These are phyloP conservation scores for Drechslerella dactyloides DNA, from an alignment of 2,329 filamentous ascomycete genomes.

Conservation along the genomic window DNA sequence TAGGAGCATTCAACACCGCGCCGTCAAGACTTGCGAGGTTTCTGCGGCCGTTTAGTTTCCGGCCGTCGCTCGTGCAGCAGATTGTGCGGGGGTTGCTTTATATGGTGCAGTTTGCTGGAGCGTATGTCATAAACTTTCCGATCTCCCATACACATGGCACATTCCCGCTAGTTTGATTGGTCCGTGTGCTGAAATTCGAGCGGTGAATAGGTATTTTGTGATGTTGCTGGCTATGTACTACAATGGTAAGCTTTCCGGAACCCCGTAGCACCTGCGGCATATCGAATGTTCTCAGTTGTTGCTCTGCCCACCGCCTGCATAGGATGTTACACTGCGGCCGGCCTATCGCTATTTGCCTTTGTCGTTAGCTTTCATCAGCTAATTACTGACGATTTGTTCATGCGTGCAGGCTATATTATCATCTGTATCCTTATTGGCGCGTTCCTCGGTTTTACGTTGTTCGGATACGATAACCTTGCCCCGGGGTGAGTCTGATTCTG, in stretches of 20 bases:
- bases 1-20: constrained; percentile 3
- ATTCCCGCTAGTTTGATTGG: not conserved
- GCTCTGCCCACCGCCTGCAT: no score
- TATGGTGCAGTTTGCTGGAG: constrained; percentile 68
- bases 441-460: constrained; percentile 74
- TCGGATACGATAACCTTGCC: constrained; percentile 68
- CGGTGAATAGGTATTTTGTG: constrained; percentile 29
- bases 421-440: constrained; percentile 81
- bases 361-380: no score
- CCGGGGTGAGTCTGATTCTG: constrained; percentile 25
- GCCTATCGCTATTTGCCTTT: not conserved
- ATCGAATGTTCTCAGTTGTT: no score
- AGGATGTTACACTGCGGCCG: not conserved
- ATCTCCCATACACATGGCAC: not conserved
- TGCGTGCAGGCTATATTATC: constrained; percentile 71
- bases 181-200: not conserved
- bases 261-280: no score
- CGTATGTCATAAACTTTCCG: constrained; percentile 3
- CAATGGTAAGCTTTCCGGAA: constrained; percentile 58
- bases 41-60: constrained; percentile 58
- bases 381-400: no score
- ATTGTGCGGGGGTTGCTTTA: constrained; percentile 71
- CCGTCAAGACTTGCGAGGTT: constrained; percentile 39
- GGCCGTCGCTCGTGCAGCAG: constrained; percentile 70
- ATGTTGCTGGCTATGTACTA: constrained; percentile 68